These are phyloP conservation scores for Ceratobasidium sp. DNA, from an alignment of 1,284 basidiomycete species.

Conservation along the genomic window DNA sequence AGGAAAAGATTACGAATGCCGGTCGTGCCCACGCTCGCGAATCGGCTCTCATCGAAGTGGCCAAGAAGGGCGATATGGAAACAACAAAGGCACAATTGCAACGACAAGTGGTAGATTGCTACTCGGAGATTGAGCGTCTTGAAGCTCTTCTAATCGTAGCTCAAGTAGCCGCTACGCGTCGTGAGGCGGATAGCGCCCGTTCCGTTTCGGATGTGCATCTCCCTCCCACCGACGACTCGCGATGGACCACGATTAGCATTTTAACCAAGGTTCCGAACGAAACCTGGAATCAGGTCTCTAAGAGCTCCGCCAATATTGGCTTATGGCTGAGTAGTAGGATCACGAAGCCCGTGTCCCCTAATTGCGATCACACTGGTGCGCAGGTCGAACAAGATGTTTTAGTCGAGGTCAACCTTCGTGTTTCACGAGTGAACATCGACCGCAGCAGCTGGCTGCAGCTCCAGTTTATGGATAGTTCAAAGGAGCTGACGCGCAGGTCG, in stretches of 20 bases:
- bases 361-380: not conserved
- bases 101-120: not conserved
- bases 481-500: not conserved
- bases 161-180: not conserved
- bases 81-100: not conserved
- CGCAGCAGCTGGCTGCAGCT: not conserved
- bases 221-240: constrained; percentile 3
- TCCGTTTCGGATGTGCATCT: not conserved
- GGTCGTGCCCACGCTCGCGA: no score
- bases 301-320: not conserved
- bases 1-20: no score
- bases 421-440: not conserved
- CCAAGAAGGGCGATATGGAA: no score
- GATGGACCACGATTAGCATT: not conserved
- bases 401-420: not conserved
- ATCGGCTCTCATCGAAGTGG: no score
- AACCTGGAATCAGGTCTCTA: not conserved
- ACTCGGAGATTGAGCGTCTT: not conserved
- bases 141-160: not conserved
- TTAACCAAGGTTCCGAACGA: not conserved
- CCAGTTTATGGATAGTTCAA: not conserved
- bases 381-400: not conserved
- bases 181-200: no score
- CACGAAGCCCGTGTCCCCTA: no score
- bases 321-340: not conserved